Conservation (phyloP, 768 basidiomycete genomes). For the Pleurotus cornucopiae region DNA sequence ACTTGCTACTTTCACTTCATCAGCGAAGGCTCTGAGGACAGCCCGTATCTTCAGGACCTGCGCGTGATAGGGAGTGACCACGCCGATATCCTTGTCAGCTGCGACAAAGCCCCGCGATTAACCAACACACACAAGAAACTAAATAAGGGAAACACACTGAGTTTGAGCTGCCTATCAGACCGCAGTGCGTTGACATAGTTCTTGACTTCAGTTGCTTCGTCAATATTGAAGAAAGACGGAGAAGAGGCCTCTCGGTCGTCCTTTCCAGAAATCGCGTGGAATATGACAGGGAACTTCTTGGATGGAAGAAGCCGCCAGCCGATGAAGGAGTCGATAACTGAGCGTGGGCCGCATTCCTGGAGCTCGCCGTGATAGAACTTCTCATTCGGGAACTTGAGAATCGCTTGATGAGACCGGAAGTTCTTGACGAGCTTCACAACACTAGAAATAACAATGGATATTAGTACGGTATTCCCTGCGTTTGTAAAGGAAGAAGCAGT, state of each 20-base stretch:
- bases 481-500: conserved; percentile 11
- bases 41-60: conserved; percentile 51
- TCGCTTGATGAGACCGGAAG: conserved; percentile 52
- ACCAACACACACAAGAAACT: conserved; percentile 10
- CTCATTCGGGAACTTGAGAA: conserved; percentile 54
- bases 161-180: conserved; percentile 29
- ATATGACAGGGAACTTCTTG: conserved; percentile 50
- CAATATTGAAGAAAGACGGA: conserved; percentile 63
- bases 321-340: conserved; percentile 34
- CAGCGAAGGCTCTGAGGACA: conserved; percentile 26
- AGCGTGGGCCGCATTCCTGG: conserved; percentile 37
- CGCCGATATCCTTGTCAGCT: conserved; percentile 54
- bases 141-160: conserved; percentile 28
- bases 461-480: neutral
- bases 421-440: conserved; percentile 59
- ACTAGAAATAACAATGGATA: conserved; percentile 22
- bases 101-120: conserved; percentile 5
- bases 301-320: conserved; percentile 33
- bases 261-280: conserved; percentile 50
- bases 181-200: conserved; percentile 35
- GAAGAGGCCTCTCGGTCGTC: conserved; percentile 52
- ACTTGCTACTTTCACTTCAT: conserved; percentile 54
- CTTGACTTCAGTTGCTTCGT: conserved; percentile 49
- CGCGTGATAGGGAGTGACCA: conserved; percentile 68
- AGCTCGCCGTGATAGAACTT: conserved; percentile 54